Base-by-base conservation (phyloP, 805 yeast genomes). In the Osmozyma mogii region DNA sequence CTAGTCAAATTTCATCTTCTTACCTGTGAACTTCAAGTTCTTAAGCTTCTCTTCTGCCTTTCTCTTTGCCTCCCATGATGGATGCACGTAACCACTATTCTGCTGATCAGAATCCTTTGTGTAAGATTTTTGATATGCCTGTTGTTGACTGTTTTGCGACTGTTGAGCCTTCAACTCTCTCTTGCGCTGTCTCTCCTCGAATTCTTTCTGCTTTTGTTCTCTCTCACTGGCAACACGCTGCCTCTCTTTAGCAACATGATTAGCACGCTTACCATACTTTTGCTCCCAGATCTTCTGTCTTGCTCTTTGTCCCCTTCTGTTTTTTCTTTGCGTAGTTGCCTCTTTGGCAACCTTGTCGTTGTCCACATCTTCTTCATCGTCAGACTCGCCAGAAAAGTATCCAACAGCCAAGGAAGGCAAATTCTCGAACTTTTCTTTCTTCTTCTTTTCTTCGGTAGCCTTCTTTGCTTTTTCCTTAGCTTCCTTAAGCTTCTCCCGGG, bases 11-110 rank as follows among this genome's bases (percentile, higher is more conserved):
- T 68, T 75, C 42, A 82, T 70, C 64, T 88, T 89, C 59, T 85
- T 88, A 50, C 98, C 98, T 29, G 65, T 54, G 50, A 87, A 87
- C 50, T 78, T 75, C 28, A 68, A 77, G 34, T 73, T 71, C 56
- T 75, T 72, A 40, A 64, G 52, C 29, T 74, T 72, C 42, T 80
- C 82, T 47, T 83, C 81, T 16, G 77, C 83, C 39, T 70, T 57
- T 60, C 72, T 75, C 61, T 83, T 84, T 14, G 98, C 98, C 44
- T 74, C 78, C 99, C 99, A 92, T 2, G 98, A 92, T n/a, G 99
- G 99, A 71, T 92, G 99, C 40, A 82, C 29, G 49, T 27, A 9
- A 37, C 19, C 29, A 29, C 22, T 9, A 24, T 15, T 23, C 17
- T 25, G 28, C n/a, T 19, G 30, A 8, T 31, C 28, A 13, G 25